Evolutionary conservation across 179 eudicot species (phyloP).

Genomic region (Spinacia oleracea): DNA sequence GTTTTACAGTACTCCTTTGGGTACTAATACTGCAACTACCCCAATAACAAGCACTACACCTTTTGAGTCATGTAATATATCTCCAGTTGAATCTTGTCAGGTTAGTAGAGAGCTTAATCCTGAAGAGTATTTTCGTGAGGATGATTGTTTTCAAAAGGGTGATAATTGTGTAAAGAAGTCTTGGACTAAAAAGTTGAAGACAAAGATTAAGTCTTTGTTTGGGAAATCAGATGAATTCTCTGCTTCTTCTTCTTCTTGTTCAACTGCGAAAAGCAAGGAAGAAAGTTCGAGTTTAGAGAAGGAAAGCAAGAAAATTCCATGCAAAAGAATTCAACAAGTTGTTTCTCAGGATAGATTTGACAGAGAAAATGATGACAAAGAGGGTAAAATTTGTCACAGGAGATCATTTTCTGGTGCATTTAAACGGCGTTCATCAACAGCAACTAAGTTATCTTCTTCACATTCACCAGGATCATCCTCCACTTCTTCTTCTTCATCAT

Average conservation of each 20-base stretch:
- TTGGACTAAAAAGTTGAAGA: conserved; percentile 64
- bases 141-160: conserved; percentile 11
- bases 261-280: neutral
- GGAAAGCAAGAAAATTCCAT: conserved; percentile 18
- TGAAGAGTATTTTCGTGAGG: conserved; percentile 46
- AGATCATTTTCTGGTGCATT: conserved; percentile 78
- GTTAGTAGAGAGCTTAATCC: conserved; percentile 63
- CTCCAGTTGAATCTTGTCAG: conserved; percentile 64
- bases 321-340: conserved; percentile 32
- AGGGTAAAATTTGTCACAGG: conserved; percentile 43
- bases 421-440: conserved; percentile 41
- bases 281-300: neutral
- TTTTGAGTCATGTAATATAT: conserved; percentile 67
- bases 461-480: conserved; percentile 31
- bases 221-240: conserved; percentile 41
- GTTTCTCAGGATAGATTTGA: conserved; percentile 28
- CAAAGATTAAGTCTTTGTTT: conserved; percentile 57
- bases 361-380: conserved; percentile 29
- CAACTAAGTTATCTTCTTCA: conserved; percentile 35
- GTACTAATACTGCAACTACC: conserved; percentile 37
- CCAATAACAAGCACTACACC: conserved; percentile 61
- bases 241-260: conserved; percentile 2
- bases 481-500: conserved; percentile 22
- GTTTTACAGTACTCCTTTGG: conserved; percentile 54
- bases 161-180: conserved; percentile 42